Conservation (phyloP, 2,329 filamentous ascomycete species). For the Cadophora sp. region DNA sequence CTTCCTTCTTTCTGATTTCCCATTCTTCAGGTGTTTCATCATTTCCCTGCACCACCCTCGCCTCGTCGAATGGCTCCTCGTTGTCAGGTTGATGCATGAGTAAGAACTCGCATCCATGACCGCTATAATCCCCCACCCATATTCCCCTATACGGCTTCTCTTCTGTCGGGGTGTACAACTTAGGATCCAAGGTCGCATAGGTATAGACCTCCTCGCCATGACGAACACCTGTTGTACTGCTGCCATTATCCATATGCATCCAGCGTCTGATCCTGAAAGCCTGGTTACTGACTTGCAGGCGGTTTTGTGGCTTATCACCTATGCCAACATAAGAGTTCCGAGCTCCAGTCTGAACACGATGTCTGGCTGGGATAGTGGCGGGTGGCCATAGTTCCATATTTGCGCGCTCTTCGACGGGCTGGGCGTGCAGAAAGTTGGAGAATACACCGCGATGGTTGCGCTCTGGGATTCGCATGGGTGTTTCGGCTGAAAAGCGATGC, state of each 20-base stretch:
- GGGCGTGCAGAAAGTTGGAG: conserved; percentile 72
- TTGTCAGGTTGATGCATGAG: conserved; percentile 77
- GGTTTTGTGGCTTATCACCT: conserved; percentile 54
- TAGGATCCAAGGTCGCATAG: conserved; percentile 73
- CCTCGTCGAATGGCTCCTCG: conserved; percentile 48
- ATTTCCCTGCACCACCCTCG: conserved; percentile 48
- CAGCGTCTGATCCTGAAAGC: conserved; percentile 79
- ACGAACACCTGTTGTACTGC: conserved; percentile 50
- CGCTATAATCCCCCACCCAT: conserved; percentile 82
- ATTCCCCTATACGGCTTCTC: conserved; percentile 88
- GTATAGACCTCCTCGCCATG: conserved; percentile 65
- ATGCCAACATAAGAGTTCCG: conserved; percentile 50
- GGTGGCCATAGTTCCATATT: conserved; percentile 76
- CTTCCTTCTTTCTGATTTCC: conserved; percentile 52
- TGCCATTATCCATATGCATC: conserved; percentile 67
- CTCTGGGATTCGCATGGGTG: conserved; percentile 58
- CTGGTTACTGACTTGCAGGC: conserved; percentile 68
- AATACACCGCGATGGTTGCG: conserved; percentile 57
- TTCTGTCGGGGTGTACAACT: conserved; percentile 79
- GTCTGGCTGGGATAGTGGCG: conserved; percentile 65
- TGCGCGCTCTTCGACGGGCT: conserved; percentile 51
- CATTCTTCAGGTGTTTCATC: conserved; percentile 56
- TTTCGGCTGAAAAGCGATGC: conserved; percentile 54
- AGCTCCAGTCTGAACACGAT: conserved; percentile 55
- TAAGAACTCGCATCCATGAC: conserved; percentile 88